Evolutionary conservation across 352 stramenopile genomes (phyloP).

Genomic region (Bremia lactucae): DNA sequence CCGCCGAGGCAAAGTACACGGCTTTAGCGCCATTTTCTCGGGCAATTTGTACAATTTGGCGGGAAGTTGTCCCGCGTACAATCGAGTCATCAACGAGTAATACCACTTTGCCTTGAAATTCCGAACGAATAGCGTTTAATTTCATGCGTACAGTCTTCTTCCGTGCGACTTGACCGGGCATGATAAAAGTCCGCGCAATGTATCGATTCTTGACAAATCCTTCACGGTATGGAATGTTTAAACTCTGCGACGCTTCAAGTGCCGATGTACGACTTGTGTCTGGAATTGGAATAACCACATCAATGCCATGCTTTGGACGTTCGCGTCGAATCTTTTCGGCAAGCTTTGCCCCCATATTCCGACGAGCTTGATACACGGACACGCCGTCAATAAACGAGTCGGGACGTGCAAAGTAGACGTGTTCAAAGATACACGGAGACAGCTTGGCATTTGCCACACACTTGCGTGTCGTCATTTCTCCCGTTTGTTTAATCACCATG

Average conservation of each 20-base stretch:
- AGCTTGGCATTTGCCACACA: constrained; percentile 66
- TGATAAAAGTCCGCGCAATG: constrained; percentile 99
- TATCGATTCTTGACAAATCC: constrained; percentile 99
- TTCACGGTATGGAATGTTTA: constrained; percentile 92
- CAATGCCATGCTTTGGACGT: constrained; percentile 90
- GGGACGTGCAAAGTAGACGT: constrained; percentile 99
- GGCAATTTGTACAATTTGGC: constrained; percentile 97
- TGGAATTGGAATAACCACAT: constrained; percentile 98
- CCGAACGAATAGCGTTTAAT: constrained; percentile 92
- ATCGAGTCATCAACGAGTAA: constrained; percentile 99
- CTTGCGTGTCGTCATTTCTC: constrained; percentile 74
- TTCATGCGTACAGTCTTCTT: constrained; percentile 98
- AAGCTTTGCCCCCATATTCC: constrained; percentile 98
- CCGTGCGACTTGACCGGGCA: constrained; percentile 93
- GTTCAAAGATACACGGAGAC: constrained; percentile 99
- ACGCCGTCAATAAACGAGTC: constrained; percentile 99
- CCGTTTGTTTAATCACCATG: constrained; percentile 90
- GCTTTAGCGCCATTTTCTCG: constrained; percentile 94
- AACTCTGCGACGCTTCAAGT: constrained; percentile 81
- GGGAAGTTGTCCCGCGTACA: constrained; percentile 96
- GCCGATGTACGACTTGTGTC: constrained; percentile 96
- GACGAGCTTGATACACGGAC: constrained; percentile 94
- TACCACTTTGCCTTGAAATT: constrained; percentile 92
- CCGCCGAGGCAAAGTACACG: constrained; percentile 94
- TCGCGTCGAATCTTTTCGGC: constrained; percentile 90